phyloP scores from a whole-genome alignment of 2,329 filamentous ascomycete genomes.

The Fusarium piperis region DNA sequence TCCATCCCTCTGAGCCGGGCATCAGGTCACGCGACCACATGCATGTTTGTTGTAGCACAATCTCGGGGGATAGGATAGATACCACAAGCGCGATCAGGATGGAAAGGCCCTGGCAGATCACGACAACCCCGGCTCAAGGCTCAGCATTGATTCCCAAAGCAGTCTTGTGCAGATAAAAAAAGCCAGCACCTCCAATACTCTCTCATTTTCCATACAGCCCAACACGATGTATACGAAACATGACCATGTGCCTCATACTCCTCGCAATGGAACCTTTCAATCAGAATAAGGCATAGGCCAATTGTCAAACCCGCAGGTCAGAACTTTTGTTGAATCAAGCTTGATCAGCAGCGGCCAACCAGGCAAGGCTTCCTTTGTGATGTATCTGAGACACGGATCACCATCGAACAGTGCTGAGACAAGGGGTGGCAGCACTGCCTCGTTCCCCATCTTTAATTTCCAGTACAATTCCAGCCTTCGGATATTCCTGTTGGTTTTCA shows the following conservation, averaged over 20 bases:
- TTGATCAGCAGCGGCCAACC: neutral
- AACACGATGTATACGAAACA: neutral
- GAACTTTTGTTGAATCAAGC: neutral
- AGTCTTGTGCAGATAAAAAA: neutral
- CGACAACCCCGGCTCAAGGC: neutral
- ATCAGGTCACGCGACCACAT: conserved; percentile 4
- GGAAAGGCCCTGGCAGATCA: neutral
- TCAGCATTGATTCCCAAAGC: neutral
- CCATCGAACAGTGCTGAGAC: neutral
- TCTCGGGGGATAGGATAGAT: neutral
- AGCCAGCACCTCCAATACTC: neutral
- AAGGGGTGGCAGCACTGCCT: neutral
- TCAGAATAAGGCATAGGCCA: neutral
- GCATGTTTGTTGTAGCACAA: neutral
- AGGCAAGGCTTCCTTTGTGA: neutral
- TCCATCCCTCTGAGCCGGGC: conserved; percentile 3
- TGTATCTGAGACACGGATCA: neutral
- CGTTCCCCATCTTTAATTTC: neutral
- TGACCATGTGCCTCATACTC: neutral
- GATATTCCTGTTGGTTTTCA: neutral
- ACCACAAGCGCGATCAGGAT: neutral
- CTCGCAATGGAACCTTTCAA: neutral
- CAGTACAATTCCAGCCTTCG: neutral
- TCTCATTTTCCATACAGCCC: neutral
- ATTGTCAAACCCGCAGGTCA: neutral